Evolutionary conservation across 2,329 filamentous ascomycete species (phyloP).

Genomic region (Epichloe glyceriae): DNA sequence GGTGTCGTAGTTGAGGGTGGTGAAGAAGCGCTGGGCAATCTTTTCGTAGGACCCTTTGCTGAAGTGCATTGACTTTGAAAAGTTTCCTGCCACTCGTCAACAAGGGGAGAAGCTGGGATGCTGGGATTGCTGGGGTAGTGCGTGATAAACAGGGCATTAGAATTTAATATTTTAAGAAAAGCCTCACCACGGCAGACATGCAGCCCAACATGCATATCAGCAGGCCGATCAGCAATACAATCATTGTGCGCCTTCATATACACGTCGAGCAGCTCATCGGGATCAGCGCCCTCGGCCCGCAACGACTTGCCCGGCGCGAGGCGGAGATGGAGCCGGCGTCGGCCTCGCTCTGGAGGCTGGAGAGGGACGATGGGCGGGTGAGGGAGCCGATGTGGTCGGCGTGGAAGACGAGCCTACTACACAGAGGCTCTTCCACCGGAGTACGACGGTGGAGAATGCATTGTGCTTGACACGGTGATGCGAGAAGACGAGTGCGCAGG

Average conservation of each 20-base stretch:
- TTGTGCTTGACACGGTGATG: too few relatives aligned
- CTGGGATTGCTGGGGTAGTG: neutral
- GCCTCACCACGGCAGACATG: constrained; percentile 40
- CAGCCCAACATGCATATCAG: constrained; percentile 57
- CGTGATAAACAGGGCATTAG: neutral
- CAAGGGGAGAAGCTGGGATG: neutral
- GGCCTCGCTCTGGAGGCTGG: constrained; percentile 35
- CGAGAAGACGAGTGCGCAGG: too few relatives aligned
- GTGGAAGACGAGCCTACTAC: constrained; percentile 40
- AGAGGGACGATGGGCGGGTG: constrained; percentile 49
- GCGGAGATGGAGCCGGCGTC: constrained; percentile 42
- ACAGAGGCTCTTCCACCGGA: too few relatives aligned
- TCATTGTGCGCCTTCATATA: constrained; percentile 67
- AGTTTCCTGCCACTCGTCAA: constrained; percentile 32
- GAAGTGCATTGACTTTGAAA: constrained; percentile 49
- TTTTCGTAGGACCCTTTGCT: constrained; percentile 51
- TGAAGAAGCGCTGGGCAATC: constrained; percentile 48
- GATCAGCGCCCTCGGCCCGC: constrained; percentile 42
- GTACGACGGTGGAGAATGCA: too few relatives aligned
- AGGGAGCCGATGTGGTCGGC: constrained; percentile 63
- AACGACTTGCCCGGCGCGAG: constrained; percentile 41
- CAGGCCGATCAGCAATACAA: constrained; percentile 46
- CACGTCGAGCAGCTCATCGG: constrained; percentile 52
- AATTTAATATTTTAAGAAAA: constrained; percentile 11
- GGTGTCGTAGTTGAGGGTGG: constrained; percentile 44